Evolutionary conservation across 345 rosid species (phyloP).

Genomic region (Angophora floribunda): DNA sequence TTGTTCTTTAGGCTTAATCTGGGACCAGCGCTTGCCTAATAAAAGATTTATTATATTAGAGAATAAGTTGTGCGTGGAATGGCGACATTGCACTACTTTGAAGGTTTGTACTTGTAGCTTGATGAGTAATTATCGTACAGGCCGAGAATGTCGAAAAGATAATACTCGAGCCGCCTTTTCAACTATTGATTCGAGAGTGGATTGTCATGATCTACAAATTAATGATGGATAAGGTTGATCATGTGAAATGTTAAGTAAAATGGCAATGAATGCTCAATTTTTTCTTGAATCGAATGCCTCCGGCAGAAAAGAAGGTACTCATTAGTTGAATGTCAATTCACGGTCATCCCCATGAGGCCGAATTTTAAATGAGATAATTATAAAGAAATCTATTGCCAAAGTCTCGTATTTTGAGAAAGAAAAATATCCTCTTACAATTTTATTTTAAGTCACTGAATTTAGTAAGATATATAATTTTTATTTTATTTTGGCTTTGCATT

Average conservation of each 20-base stretch:
- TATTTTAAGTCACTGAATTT: background rate
- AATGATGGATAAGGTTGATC: background rate
- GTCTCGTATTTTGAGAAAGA: background rate
- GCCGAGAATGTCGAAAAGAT: background rate
- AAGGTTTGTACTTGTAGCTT: background rate
- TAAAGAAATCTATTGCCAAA: background rate
- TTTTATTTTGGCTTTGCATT: background rate
- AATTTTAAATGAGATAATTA: background rate
- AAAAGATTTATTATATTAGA: too few relatives aligned
- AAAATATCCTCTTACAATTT: background rate
- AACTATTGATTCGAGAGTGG: background rate
- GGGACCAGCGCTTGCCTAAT: background rate
- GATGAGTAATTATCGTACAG: background rate
- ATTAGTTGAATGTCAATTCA: background rate
- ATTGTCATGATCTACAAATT: background rate
- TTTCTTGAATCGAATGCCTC: background rate
- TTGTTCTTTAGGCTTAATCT: background rate
- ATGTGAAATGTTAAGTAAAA: background rate
- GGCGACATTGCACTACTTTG: background rate
- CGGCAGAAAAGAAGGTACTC: background rate
- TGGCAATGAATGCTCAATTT: background rate
- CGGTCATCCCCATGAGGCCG: background rate
- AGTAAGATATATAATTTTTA: background rate
- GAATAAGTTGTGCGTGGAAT: background rate
- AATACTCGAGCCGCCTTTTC: background rate